Evolutionary conservation across 768 basidiomycete genomes (phyloP).

Genomic region (Psilocybe tampanensis): DNA sequence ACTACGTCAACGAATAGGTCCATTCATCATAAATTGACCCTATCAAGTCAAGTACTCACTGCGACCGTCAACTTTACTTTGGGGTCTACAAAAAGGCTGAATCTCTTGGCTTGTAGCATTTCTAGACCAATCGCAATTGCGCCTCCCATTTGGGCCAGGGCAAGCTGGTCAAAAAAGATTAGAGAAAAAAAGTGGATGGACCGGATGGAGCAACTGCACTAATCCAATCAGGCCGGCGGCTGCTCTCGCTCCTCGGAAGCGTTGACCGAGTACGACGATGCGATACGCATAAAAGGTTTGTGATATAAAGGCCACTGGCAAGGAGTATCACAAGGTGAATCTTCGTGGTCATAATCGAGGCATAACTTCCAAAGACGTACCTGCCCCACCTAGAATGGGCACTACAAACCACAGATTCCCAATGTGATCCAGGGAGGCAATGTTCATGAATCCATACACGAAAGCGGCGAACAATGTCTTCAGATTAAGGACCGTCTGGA

Average conservation of each 20-base stretch:
- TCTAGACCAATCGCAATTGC: not conserved
- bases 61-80: not conserved
- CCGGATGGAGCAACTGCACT: not conserved
- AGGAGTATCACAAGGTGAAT: no score
- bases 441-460: not conserved
- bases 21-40: not conserved
- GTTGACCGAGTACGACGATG: not conserved
- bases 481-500: not conserved
- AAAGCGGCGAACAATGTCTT: not conserved
- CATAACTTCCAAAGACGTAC: not conserved
- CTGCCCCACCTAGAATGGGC: not conserved
- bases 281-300: conserved; percentile 4
- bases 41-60: not conserved
- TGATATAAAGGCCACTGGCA: not conserved
- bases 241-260: not conserved
- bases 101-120: not conserved
- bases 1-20: not conserved
- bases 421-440: not conserved
- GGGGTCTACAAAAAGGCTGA: not conserved
- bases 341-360: not conserved
- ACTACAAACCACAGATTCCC: conserved; percentile 3
- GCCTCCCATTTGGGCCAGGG: not conserved
- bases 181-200: not conserved
- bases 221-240: not conserved
- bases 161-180: not conserved